Conservation (phyloP, 345 rosid species). For the Orychophragmus violaceus region DNA sequence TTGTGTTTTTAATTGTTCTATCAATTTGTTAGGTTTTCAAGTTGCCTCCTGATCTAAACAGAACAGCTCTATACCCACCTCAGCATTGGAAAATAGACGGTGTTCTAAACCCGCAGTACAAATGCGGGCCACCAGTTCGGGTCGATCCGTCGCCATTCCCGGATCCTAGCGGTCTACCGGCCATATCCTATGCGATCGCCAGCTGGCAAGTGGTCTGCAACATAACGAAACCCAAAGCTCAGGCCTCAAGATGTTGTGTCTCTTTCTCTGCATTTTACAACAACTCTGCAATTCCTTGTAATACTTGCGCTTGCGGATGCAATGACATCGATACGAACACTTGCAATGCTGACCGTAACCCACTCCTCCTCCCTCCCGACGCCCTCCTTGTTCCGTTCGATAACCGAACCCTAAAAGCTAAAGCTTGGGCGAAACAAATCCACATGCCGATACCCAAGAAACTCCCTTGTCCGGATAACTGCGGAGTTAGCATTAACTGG, state of each 20-base stretch:
- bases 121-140: constrained; percentile 26
- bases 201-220: constrained; percentile 85
- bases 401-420: constrained; percentile 61
- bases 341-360: constrained; percentile 44
- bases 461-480: constrained; percentile 86
- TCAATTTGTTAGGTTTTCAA: constrained; percentile 35
- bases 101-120: constrained; percentile 52
- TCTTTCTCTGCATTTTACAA: constrained; percentile 90
- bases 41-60: constrained; percentile 60
- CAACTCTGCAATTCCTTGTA: constrained; percentile 55
- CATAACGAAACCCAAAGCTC: constrained; percentile 57
- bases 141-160: constrained; percentile 75
- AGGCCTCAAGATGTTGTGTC: constrained; percentile 66
- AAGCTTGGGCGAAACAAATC: constrained; percentile 72
- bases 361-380: constrained; percentile 73
- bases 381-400: constrained; percentile 72
- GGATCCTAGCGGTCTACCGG: constrained; percentile 55
- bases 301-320: constrained; percentile 53
- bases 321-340: constrained; percentile 30
- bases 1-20: neutral
- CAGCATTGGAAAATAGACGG: constrained; percentile 68
- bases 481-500: constrained; percentile 94
- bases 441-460: constrained; percentile 42
- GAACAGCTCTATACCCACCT: constrained; percentile 72
- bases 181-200: constrained; percentile 43